phyloP scores from a whole-genome alignment of 768 basidiomycete species.

The Podaxis sp. region DNA sequence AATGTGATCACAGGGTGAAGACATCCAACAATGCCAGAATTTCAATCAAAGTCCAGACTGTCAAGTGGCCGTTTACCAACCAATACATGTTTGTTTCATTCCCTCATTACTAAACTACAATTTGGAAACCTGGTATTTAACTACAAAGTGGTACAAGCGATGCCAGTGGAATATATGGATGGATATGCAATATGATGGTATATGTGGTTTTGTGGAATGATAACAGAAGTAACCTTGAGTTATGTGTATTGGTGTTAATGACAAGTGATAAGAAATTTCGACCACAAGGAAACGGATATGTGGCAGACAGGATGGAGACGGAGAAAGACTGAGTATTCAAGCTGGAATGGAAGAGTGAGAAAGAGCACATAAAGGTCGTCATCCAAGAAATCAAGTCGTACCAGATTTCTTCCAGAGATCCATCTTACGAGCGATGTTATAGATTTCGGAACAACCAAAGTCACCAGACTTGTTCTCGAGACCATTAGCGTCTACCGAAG shows the following conservation, averaged over 20 bases:
- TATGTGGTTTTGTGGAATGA: not conserved
- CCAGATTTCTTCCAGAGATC: slow-evolving; percentile 13
- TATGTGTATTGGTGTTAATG: too few relatives aligned
- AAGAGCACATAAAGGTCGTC: too few relatives aligned
- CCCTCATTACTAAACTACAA: not conserved
- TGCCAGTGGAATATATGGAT: not conserved
- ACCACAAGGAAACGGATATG: too few relatives aligned
- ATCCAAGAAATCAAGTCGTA: not conserved
- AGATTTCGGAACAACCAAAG: slow-evolving; percentile 10
- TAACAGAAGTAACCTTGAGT: too few relatives aligned
- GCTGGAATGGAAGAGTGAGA: not conserved
- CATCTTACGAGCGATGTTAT: slow-evolving; percentile 8
- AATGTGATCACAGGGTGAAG: too few relatives aligned
- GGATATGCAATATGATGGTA: not conserved
- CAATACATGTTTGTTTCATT: too few relatives aligned
- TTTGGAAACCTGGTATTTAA: not conserved
- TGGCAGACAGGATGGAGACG: too few relatives aligned
- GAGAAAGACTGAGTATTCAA: not conserved
- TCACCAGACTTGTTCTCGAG: slow-evolving; percentile 10
- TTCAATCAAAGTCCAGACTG: too few relatives aligned
- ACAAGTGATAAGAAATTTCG: too few relatives aligned
- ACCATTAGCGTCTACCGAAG: slow-evolving; percentile 1
- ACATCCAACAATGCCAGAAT: too few relatives aligned
- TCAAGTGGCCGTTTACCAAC: too few relatives aligned
- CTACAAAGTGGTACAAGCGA: not conserved